Percentiles rank a stretch among this genome's conserved stretches.
phyloP scores from a whole-genome alignment of 2,329 filamentous ascomycete species.

The Blastomyces gilchristii region DNA sequence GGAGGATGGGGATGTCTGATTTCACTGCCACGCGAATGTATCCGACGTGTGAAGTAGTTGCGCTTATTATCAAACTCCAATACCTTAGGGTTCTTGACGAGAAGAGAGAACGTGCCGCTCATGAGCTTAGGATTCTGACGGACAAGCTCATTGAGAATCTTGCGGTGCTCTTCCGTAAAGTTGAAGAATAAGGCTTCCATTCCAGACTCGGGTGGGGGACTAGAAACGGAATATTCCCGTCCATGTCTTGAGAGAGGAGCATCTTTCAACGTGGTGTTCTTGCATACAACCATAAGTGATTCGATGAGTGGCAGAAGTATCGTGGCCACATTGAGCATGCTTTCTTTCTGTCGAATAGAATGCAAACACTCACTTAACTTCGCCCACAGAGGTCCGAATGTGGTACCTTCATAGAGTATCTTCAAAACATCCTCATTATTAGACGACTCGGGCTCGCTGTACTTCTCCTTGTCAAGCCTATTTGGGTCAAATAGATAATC shows the following conservation, averaged over 20 bases:
- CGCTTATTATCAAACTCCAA: constrained; percentile 99
- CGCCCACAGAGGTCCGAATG: constrained; percentile 83
- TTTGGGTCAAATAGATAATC: constrained; percentile 92
- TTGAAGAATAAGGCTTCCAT: constrained; percentile 92
- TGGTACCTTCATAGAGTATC: constrained; percentile 79
- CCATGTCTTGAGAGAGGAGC: constrained; percentile 40
- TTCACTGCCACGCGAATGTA: constrained; percentile 65
- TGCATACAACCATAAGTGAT: constrained; percentile 97
- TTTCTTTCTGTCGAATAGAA: constrained; percentile 81
- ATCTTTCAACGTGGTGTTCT: constrained; percentile 80
- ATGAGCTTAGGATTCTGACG: constrained; percentile 95
- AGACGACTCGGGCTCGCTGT: constrained; percentile 44
- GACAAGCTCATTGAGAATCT: constrained; percentile 95
- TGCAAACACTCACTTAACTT: constrained; percentile 81
- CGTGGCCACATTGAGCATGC: constrained; percentile 93
- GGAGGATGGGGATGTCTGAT: constrained; percentile 62
- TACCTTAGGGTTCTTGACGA: constrained; percentile 98
- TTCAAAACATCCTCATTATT: constrained; percentile 78
- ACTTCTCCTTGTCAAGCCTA: constrained; percentile 44
- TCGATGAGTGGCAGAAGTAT: constrained; percentile 92
- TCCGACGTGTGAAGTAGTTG: constrained; percentile 92
- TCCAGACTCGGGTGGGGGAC: constrained; percentile 64
- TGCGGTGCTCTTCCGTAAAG: constrained; percentile 94
- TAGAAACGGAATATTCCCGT: constrained; percentile 64
- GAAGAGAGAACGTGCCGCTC: constrained; percentile 90